A percentile compares a stretch with the other conserved stretches of the same genome.
phyloP scores from a whole-genome alignment of 1,284 basidiomycete species.

The Rhodotorula sp. region DNA sequence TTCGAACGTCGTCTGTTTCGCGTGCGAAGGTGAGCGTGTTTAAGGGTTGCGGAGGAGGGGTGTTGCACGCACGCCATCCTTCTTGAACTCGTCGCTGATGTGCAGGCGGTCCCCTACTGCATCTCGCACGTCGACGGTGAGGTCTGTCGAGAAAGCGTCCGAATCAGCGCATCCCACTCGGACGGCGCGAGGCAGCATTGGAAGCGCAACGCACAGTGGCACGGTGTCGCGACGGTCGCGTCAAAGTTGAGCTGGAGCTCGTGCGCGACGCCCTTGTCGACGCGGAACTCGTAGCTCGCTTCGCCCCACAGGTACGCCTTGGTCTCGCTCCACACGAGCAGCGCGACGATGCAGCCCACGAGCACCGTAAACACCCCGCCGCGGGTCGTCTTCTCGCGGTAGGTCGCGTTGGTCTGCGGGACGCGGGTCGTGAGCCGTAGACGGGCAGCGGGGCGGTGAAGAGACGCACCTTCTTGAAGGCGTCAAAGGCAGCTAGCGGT shows the following conservation, averaged over 20 bases:
- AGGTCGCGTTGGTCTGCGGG: conserved; percentile 79
- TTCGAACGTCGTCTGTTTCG: conserved; percentile 71
- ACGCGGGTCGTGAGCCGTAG: conserved; percentile 52
- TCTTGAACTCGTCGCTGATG: conserved; percentile 76
- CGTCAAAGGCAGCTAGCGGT: conserved; percentile 36
- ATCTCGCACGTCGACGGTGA: conserved; percentile 87
- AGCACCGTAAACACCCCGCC: conserved; percentile 86
- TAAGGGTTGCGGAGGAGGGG: not conserved
- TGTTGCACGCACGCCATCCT: conserved; percentile 63
- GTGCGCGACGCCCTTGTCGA: conserved; percentile 66
- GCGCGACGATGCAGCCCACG: conserved; percentile 67
- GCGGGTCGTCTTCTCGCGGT: conserved; percentile 78
- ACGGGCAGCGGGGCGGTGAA: not conserved
- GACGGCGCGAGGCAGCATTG: not conserved
- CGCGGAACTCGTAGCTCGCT: conserved; percentile 79
- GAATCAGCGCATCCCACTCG: not conserved
- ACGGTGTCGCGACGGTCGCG: conserved; percentile 87
- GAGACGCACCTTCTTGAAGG: conserved; percentile 34
- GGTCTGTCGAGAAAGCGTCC: conserved; percentile 55
- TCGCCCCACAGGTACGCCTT: conserved; percentile 88
- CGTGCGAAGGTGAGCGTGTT: not conserved
- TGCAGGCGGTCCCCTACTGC: conserved; percentile 87
- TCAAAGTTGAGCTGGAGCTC: conserved; percentile 84
- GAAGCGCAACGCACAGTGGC: conserved; percentile 72
- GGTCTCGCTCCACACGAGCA: conserved; percentile 81